These are phyloP conservation scores for Cornus suecica DNA, from an alignment of 148 eudicot species.

Conservation along the genomic window DNA sequence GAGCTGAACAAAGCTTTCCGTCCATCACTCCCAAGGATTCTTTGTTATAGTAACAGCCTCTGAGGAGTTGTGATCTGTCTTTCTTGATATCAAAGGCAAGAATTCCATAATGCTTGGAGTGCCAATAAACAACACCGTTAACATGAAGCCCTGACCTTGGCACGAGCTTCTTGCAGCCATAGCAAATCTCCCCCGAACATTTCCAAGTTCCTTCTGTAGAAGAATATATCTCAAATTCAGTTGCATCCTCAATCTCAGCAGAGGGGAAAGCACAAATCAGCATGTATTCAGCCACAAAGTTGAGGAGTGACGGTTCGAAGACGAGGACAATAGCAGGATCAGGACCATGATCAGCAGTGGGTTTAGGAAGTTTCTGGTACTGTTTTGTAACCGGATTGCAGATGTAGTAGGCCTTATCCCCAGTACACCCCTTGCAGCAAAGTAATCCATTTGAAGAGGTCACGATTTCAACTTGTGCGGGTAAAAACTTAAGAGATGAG, in stretches of 20 bases:
- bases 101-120: slow-evolving; percentile 11
- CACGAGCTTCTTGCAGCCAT: slow-evolving; percentile 18
- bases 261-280: slow-evolving; percentile 49
- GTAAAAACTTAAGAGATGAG: slow-evolving; percentile 46
- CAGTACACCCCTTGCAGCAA: slow-evolving; percentile 45
- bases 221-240: slow-evolving; percentile 62
- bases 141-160: slow-evolving; percentile 30
- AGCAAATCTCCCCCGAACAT: slow-evolving; percentile 42
- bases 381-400: slow-evolving; percentile 59
- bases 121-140: slow-evolving; percentile 56
- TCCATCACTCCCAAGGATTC: slow-evolving; percentile 25
- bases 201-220: slow-evolving; percentile 52
- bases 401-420: slow-evolving; percentile 47
- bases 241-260: slow-evolving; percentile 43
- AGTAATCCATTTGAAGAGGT: slow-evolving; percentile 60
- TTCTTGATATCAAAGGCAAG: slow-evolving; percentile 42
- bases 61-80: slow-evolving; percentile 36
- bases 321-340: slow-evolving; percentile 41
- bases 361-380: slow-evolving; percentile 50
- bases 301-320: slow-evolving; percentile 60
- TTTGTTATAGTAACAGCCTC: neutral
- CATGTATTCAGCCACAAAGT: slow-evolving; percentile 50
- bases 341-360: slow-evolving; percentile 49
- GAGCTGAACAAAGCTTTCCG: slow-evolving; percentile 39
- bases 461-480: slow-evolving; percentile 41